These are phyloP conservation scores for Talaromyces sp. DNA, from an alignment of 2,329 filamentous ascomycete genomes.

Conservation along the genomic window DNA sequence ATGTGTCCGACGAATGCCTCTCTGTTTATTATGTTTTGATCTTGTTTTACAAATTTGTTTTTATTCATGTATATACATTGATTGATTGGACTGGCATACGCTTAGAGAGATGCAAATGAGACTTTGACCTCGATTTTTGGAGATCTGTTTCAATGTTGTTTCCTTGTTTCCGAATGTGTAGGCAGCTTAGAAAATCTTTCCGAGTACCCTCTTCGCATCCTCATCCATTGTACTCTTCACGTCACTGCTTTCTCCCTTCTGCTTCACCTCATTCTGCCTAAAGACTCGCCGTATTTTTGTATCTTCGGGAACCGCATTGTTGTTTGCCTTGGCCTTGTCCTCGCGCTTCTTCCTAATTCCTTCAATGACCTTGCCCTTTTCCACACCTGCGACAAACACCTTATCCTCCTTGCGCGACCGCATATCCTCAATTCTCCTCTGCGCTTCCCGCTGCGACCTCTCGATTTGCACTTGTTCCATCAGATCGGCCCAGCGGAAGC, in stretches of 20 bases:
- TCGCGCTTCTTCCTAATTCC: conserved; percentile 42
- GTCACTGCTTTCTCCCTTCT: conserved; percentile 22
- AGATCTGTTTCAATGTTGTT: neutral
- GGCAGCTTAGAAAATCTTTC: conserved; percentile 39
- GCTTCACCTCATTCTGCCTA: conserved; percentile 36
- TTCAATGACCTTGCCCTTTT: conserved; percentile 35
- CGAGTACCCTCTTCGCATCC: conserved; percentile 40
- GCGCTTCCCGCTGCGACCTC: conserved; percentile 36
- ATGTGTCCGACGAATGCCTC: neutral
- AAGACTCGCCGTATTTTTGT: conserved; percentile 31
- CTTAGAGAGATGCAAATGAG: neutral
- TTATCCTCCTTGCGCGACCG: conserved; percentile 41
- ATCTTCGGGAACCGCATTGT: conserved; percentile 14
- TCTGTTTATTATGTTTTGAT: neutral
- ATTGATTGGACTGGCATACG: neutral
- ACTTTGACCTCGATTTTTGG: neutral
- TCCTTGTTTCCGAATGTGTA: neutral
- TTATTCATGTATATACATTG: neutral
- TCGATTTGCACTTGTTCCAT: conserved; percentile 42
- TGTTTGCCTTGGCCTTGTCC: conserved; percentile 30
- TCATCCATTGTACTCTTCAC: conserved; percentile 23
- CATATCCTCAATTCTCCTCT: conserved; percentile 37
- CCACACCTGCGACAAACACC: conserved; percentile 38
- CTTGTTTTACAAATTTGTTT: neutral
- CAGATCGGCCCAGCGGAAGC: conserved; percentile 40